Percentiles rank a stretch among this genome's conserved stretches.
Conservation (phyloP, 129 eudicot genomes). For the Chrysanthemum seticuspe region DNA sequence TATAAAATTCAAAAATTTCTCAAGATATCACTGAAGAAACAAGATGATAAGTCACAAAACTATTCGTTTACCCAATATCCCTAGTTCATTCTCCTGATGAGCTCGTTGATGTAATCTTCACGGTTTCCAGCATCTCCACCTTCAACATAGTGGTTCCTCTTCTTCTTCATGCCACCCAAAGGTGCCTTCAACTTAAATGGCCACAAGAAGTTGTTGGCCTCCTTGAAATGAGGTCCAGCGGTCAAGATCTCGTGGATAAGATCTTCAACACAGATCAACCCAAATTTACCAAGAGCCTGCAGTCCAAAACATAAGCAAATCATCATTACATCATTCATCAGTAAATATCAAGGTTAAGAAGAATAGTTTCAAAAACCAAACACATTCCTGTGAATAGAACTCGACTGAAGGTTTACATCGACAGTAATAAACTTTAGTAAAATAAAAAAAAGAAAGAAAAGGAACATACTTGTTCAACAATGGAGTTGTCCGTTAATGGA, state of each 20-base stretch:
- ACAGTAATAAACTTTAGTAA: too few relatives aligned
- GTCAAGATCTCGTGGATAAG: constrained; percentile 76
- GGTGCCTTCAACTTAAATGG: constrained; percentile 78
- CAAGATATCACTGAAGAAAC: not conserved
- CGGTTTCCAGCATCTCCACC: constrained; percentile 93
- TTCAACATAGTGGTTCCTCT: constrained; percentile 82
- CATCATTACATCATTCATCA: not conserved
- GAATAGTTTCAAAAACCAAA: too few relatives aligned
- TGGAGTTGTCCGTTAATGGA: constrained; percentile 63
- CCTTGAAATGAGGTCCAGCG: constrained; percentile 81
- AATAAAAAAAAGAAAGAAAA: too few relatives aligned
- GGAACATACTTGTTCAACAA: constrained; percentile 36
- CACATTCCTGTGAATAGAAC: too few relatives aligned
- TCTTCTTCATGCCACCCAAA: constrained; percentile 73
- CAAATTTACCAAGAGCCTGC: constrained; percentile 71
- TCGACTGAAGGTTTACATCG: too few relatives aligned
- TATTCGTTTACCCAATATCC: constrained; percentile 6
- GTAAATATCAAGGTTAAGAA: not conserved
- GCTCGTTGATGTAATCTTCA: constrained; percentile 73
- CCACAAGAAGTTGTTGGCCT: constrained; percentile 84
- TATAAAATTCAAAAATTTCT: constrained; percentile 5
- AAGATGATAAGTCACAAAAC: not conserved
- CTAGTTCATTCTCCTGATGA: constrained; percentile 81
- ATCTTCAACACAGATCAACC: constrained; percentile 67
- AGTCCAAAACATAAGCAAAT: not conserved